Evolutionary conservation across 2,329 filamentous ascomycete genomes (phyloP).

Genomic region (Ophiognomonia clavigignenti-juglandacearum): DNA sequence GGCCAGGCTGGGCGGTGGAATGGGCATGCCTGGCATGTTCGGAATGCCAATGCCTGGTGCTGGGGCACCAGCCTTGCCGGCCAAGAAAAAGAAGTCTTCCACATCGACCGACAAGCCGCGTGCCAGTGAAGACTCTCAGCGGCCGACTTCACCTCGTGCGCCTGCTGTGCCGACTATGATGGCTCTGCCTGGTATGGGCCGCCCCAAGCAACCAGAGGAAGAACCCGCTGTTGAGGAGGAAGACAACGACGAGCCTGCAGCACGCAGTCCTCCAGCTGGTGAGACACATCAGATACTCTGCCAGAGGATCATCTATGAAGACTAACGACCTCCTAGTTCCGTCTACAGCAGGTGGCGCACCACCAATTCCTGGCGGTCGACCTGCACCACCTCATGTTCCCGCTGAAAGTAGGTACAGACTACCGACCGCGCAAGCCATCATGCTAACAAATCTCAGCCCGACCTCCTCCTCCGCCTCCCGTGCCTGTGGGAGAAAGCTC

Average conservation of each 20-base stretch:
- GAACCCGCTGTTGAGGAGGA: slow-evolving; percentile 40
- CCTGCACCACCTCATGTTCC: slow-evolving; percentile 55
- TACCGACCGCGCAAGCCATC: neutral
- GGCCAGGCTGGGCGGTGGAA: slow-evolving; percentile 97
- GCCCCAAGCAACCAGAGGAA: slow-evolving; percentile 43
- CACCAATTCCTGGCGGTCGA: slow-evolving; percentile 45
- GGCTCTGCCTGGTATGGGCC: slow-evolving; percentile 68
- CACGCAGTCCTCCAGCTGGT: slow-evolving; percentile 18
- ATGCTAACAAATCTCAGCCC: slow-evolving; percentile 45
- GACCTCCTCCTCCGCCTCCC: slow-evolving; percentile 52
- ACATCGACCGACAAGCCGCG: slow-evolving; percentile 32
- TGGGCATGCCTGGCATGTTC: slow-evolving; percentile 96
- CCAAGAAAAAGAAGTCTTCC: slow-evolving; percentile 53
- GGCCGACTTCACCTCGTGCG: slow-evolving; percentile 39
- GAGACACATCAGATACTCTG: slow-evolving; percentile 21
- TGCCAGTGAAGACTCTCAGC: slow-evolving; percentile 38
- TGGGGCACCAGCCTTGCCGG: slow-evolving; percentile 32
- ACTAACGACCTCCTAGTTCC: slow-evolving; percentile 23
- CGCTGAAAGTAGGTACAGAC: slow-evolving; percentile 50
- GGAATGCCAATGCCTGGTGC: slow-evolving; percentile 60
- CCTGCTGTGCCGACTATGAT: slow-evolving; percentile 56
- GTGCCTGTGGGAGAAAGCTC: slow-evolving; percentile 67
- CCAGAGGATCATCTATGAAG: slow-evolving; percentile 18
- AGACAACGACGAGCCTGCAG: slow-evolving; percentile 30
- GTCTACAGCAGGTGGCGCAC: slow-evolving; percentile 26